phyloP scores from a whole-genome alignment of 2,329 filamentous ascomycete genomes.

The Zarea fungicola region DNA sequence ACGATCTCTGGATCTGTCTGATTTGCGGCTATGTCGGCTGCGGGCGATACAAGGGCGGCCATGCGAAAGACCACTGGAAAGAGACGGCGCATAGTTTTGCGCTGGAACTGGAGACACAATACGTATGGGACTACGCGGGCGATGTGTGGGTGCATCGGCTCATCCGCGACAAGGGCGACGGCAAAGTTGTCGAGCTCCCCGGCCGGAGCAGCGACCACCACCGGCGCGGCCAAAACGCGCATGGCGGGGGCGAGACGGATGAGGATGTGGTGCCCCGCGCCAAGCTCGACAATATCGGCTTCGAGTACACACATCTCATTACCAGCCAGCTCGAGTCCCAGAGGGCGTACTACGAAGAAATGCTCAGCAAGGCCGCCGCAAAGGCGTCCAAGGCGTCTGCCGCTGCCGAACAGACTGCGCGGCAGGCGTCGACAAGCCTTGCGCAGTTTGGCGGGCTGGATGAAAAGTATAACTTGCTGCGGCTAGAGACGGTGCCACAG shows the following conservation, averaged over 20 bases:
- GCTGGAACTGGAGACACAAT: constrained; percentile 86
- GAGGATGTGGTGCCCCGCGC: constrained; percentile 66
- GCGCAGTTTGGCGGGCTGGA: constrained; percentile 49
- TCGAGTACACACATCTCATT: constrained; percentile 92
- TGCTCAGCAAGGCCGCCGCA: constrained; percentile 81
- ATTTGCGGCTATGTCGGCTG: constrained; percentile 92
- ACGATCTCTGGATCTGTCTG: constrained; percentile 91
- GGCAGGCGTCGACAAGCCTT: constrained; percentile 43
- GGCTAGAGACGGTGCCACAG: constrained; percentile 52
- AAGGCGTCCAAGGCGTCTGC: constrained; percentile 74
- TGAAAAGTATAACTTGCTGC: constrained; percentile 39
- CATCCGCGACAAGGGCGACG: constrained; percentile 88
- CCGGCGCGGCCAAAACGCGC: constrained; percentile 28
- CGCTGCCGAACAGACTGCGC: constrained; percentile 57
- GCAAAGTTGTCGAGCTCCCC: constrained; percentile 87
- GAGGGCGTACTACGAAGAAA: constrained; percentile 87
- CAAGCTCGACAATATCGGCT: constrained; percentile 70
- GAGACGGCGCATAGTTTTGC: constrained; percentile 85
- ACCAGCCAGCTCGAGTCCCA: constrained; percentile 92
- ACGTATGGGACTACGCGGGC: constrained; percentile 96
- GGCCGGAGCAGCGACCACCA: constrained; percentile 36
- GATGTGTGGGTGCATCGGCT: constrained; percentile 95
- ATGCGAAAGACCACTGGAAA: constrained; percentile 92
- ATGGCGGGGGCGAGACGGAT: constrained; percentile 29
- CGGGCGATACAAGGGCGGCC: constrained; percentile 87